Evolutionary conservation across 2,329 filamentous ascomycete genomes (phyloP).

Genomic region (Fusarium zealandicum): DNA sequence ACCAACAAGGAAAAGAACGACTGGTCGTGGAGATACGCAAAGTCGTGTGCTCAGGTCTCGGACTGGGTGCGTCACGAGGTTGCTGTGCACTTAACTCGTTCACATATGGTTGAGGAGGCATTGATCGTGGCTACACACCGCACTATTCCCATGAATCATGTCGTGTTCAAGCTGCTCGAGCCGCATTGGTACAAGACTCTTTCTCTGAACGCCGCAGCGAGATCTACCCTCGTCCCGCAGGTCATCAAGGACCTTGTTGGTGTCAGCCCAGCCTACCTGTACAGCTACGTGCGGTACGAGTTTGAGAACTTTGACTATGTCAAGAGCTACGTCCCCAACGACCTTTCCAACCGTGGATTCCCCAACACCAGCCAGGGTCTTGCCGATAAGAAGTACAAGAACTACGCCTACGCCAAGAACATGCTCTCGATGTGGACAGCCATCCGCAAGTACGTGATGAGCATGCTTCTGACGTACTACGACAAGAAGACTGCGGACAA

Average conservation of each 20-base stretch:
- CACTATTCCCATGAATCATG: constrained; percentile 50
- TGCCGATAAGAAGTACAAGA: constrained; percentile 50
- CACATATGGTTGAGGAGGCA: constrained; percentile 57
- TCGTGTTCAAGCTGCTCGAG: constrained; percentile 52
- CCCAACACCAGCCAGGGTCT: constrained; percentile 44
- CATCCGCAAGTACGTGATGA: constrained; percentile 52
- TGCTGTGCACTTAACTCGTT: constrained; percentile 53
- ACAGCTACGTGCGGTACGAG: constrained; percentile 48
- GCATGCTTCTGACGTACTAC: constrained; percentile 48
- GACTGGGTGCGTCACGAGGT: constrained; percentile 60
- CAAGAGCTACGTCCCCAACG: constrained; percentile 54
- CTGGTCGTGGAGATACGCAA: constrained; percentile 62
- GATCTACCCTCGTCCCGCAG: constrained; percentile 53
- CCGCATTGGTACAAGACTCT: constrained; percentile 61
- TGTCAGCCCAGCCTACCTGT: constrained; percentile 47
- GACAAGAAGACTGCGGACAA: constrained; percentile 44
- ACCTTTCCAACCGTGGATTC: constrained; percentile 54
- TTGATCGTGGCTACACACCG: constrained; percentile 56
- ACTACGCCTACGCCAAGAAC: constrained; percentile 58
- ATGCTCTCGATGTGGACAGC: constrained; percentile 54
- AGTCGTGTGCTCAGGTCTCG: constrained; percentile 55
- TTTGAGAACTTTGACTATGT: constrained; percentile 55
- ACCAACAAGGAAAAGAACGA: constrained; percentile 43
- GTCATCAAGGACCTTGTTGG: constrained; percentile 54
- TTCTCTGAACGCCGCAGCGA: constrained; percentile 56